These are phyloP conservation scores for Scedosporium dehoogii DNA, from an alignment of 2,329 filamentous ascomycete genomes.

Conservation along the genomic window DNA sequence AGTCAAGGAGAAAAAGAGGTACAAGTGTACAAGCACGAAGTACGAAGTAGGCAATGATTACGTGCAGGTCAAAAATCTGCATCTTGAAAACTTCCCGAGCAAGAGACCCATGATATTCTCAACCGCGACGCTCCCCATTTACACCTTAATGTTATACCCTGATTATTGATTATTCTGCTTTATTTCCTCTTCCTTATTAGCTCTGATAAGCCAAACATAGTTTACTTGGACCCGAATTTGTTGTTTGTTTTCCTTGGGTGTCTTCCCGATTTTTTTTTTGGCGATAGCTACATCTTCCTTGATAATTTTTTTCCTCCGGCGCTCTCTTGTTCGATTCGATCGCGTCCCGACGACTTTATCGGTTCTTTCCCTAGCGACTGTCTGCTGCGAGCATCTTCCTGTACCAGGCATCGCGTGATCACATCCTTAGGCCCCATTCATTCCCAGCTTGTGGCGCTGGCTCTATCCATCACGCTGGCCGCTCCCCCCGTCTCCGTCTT, in stretches of 20 bases:
- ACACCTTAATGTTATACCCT: neutral
- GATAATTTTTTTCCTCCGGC: no score
- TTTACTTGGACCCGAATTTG: neutral
- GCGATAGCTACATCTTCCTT: no score
- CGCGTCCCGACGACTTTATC: neutral
- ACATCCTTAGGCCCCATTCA: neutral
- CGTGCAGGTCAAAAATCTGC: neutral
- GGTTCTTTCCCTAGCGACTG: no score
- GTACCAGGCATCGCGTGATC: neutral
- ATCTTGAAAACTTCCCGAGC: neutral
- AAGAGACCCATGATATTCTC: neutral
- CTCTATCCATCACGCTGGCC: neutral
- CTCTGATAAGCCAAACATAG: neutral
- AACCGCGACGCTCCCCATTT: neutral
- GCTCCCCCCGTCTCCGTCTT: neutral
- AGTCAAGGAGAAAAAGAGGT: neutral
- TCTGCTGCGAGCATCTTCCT: no score
- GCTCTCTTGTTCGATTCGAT: neutral
- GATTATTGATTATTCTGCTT: neutral
- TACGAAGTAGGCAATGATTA: neutral
- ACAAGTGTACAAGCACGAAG: neutral
- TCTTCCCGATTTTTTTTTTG: no score
- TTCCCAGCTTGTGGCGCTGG: neutral
- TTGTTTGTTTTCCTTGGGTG: neutral
- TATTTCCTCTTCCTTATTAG: neutral